A percentile compares a stretch with the other conserved stretches of the same genome.
These are phyloP conservation scores for Eimeria necatrix DNA, from an alignment of 169 alveolate genomes.

Conservation along the genomic window DNA sequence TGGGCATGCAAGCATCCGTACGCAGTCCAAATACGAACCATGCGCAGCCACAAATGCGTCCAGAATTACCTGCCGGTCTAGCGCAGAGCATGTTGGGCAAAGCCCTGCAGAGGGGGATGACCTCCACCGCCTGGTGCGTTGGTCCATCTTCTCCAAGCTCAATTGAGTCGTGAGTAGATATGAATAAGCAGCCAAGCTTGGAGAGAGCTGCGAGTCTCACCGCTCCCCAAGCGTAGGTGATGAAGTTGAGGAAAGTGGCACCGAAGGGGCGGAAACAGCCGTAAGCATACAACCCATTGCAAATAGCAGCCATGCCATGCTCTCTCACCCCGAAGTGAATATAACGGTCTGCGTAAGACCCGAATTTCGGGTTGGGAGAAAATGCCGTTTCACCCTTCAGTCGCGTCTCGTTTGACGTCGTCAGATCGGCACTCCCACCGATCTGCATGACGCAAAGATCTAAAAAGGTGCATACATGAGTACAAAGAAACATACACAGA, in stretches of 20 bases:
- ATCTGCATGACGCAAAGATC: slow-evolving; percentile 60
- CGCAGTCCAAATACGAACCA: too few species aligned
- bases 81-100: slow-evolving; percentile 85
- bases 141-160: slow-evolving; percentile 92
- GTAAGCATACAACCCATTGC: slow-evolving; percentile 87
- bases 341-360: slow-evolving; percentile 66
- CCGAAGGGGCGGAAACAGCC: slow-evolving; percentile 89
- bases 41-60: too few species aligned
- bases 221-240: slow-evolving; percentile 89
- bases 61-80: slow-evolving; percentile 87
- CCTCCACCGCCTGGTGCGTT: slow-evolving; percentile 91
- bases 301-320: slow-evolving; percentile 90
- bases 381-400: slow-evolving; percentile 42
- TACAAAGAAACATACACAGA: too few species aligned
- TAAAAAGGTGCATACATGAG: too few species aligned
- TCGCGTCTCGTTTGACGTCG: slow-evolving; percentile 86
- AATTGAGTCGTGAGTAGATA: slow-evolving; percentile 90
- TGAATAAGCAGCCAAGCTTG: slow-evolving; percentile 84
- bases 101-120: slow-evolving; percentile 81
- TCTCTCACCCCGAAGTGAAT: slow-evolving; percentile 89
- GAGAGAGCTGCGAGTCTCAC: slow-evolving; percentile 87
- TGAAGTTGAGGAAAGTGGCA: slow-evolving; percentile 88
- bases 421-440: slow-evolving; percentile 90
- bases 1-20: neutral
- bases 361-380: neutral